A percentile compares a stretch with the other conserved stretches of the same genome.
These are phyloP conservation scores for Aechmea fasciata DNA, from an alignment of 176 grass and related monocot species.

Conservation along the genomic window DNA sequence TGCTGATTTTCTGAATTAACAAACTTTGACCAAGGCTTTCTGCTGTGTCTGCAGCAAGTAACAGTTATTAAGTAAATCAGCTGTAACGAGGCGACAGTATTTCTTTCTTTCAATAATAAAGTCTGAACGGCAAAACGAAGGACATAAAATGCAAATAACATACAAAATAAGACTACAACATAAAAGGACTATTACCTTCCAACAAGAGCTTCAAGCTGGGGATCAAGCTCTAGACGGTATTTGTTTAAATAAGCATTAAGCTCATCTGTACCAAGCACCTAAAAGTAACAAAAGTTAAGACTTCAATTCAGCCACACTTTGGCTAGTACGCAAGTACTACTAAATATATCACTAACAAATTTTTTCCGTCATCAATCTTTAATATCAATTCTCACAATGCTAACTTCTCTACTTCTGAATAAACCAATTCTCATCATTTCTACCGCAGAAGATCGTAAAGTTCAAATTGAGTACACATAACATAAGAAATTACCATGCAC, in stretches of 20 bases:
- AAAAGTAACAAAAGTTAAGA: slow-evolving; percentile 1
- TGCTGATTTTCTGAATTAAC: slow-evolving; percentile 65
- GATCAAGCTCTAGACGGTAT: slow-evolving; percentile 65
- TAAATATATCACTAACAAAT: no score
- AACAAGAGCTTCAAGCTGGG: slow-evolving; percentile 71
- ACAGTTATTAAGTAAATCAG: not conserved
- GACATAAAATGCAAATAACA: not conserved
- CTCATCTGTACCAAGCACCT: slow-evolving; percentile 76
- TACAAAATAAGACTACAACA: not conserved
- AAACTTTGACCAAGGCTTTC: slow-evolving; percentile 70
- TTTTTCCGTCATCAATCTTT: no score
- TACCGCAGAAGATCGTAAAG: not conserved
- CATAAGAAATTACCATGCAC: not conserved
- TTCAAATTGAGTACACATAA: not conserved
- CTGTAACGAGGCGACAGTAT: not conserved
- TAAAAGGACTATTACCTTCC: slow-evolving; percentile 41
- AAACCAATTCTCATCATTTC: no score
- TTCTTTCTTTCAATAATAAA: no score
- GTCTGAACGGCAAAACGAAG: no score
- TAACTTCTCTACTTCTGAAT: not conserved
- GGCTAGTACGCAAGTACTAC: no score
- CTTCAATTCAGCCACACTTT: not conserved
- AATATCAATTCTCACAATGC: no score
- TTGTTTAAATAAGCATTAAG: slow-evolving; percentile 64
- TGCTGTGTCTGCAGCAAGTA: slow-evolving; percentile 35